Base-by-base conservation (phyloP, 2,329 filamentous ascomycete genomes). In the Xylaria arbuscula region DNA sequence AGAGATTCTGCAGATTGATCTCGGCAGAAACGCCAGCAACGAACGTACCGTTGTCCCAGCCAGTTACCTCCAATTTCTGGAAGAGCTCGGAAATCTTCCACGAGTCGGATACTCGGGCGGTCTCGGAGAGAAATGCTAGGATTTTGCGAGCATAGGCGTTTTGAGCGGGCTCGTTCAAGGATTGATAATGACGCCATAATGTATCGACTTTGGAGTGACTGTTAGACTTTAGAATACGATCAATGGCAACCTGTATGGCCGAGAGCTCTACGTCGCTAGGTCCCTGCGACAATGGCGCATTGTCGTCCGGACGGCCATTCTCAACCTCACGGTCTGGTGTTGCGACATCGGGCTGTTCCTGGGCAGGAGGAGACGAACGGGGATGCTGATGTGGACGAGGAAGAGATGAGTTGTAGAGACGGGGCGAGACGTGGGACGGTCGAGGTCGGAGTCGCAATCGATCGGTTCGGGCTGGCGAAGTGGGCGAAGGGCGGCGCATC, bases 81-180 rank as follows among this genome's bases (percentile, higher is more conserved):
- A 87, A 85, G 1, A 87, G 67, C 2, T 83, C 79, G 3, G 80
- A 75, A n/a, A 85, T 80, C 64, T 84, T 82, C 73, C 80, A 80
- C 1, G 81, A 81, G 57, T 87, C 84, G 3, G 83, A 76, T 9
- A 81, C 71, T n/a, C 81, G 80, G 5, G 74, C 75, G 2, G 85
- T 86, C 17, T 72, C 77, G 6, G 83, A 78, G 10, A 88, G 79
- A 55, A 83, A 83, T 1, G 77, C 63, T 1, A 87, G 70, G 22
- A 86, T 77, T 2, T 72, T 75, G 2, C 77, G 77, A 13, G 81
- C 70, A 3, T 72, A 70, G 3, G 66, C 53, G 53, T 78, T 74
- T 50, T 80, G 73, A 2, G 68, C 68, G 28, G 74, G 65, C 3
- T 75, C 73, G 19, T 81, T 75, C 17, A 86, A 75, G 7, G 76